Conservation (phyloP, 306 rosid genomes). For the Cucurbita argyrosperma region DNA sequence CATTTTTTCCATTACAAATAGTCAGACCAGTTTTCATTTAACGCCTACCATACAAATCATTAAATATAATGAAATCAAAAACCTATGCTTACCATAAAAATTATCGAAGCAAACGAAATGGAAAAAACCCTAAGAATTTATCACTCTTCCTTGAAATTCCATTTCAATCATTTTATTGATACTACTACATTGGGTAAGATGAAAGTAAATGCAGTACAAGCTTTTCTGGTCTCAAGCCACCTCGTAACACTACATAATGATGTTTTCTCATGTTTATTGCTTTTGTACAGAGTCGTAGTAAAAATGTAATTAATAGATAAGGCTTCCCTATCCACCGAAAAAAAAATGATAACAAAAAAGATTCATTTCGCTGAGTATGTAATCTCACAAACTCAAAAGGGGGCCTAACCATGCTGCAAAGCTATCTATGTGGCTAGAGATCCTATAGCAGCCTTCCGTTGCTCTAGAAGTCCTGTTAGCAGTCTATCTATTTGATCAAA, state of each 20-base stretch:
- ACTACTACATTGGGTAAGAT: background rate
- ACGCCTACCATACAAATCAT: background rate
- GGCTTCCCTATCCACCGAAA: background rate
- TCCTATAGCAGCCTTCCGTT: constrained; percentile 29
- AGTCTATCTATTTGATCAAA: constrained; percentile 50
- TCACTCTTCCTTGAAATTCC: background rate
- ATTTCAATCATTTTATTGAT: background rate
- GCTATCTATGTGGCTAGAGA: constrained; percentile 36
- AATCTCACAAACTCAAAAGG: background rate
- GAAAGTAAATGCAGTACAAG: background rate
- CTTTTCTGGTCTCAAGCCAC: background rate
- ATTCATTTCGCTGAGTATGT: background rate
- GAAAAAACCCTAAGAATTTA: background rate
- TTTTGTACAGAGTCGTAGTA: background rate
- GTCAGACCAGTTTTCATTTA: background rate
- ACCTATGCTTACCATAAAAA: background rate
- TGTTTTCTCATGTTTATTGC: background rate
- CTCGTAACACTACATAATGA: background rate
- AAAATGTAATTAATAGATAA: background rate
- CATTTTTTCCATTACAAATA: background rate
- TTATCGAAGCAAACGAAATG: background rate
- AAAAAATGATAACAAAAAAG: background rate
- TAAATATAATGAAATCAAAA: background rate
- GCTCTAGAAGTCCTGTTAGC: constrained; percentile 37
- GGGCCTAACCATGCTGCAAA: constrained; percentile 3